A percentile compares a stretch with the other conserved stretches of the same genome.
Evolutionary conservation across 371 early-diverging fungal genomes (phyloP).

Genomic region (Rhizopus microsporus): DNA sequence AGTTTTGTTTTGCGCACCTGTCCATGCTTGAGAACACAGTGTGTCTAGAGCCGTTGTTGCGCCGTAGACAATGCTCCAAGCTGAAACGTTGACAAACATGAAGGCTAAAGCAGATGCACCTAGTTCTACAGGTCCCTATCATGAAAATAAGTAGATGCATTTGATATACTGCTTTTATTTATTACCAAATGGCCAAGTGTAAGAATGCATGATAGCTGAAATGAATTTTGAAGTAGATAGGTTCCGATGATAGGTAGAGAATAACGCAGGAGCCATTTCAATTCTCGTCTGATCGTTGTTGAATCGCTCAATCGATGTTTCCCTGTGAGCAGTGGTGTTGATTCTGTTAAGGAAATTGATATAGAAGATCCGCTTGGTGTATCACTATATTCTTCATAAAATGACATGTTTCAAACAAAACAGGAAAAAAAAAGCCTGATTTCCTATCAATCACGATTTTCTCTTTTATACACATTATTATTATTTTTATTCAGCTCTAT

Average conservation of each 20-base stretch:
- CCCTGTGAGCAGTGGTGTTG: conserved; percentile 13
- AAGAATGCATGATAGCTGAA: conserved; percentile 63
- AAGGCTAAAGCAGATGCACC: conserved; percentile 77
- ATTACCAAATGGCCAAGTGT: conserved; percentile 66
- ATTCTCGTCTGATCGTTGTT: conserved; percentile 28
- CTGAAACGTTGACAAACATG: conserved; percentile 85
- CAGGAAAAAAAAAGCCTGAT: neutral
- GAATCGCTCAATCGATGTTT: conserved; percentile 5
- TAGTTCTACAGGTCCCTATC: conserved; percentile 65
- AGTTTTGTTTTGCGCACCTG: conserved; percentile 70
- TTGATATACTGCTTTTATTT: neutral
- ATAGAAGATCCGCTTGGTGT: neutral
- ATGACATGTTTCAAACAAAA: no score
- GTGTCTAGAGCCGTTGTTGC: conserved; percentile 86
- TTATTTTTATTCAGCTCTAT: neutral
- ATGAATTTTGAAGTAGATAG: conserved; percentile 65
- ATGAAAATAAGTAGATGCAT: conserved; percentile 17
- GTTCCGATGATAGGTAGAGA: conserved; percentile 64
- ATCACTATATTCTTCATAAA: no score
- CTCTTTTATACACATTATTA: no score
- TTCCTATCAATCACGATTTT: neutral
- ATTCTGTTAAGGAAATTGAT: conserved; percentile 21
- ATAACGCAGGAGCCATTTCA: conserved; percentile 48
- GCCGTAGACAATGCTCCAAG: conserved; percentile 79
- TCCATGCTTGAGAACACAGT: conserved; percentile 85